A percentile compares a stretch with the other conserved stretches of the same genome.
phyloP scores from a whole-genome alignment of 768 basidiomycete species.

The Serendipita sp. region DNA sequence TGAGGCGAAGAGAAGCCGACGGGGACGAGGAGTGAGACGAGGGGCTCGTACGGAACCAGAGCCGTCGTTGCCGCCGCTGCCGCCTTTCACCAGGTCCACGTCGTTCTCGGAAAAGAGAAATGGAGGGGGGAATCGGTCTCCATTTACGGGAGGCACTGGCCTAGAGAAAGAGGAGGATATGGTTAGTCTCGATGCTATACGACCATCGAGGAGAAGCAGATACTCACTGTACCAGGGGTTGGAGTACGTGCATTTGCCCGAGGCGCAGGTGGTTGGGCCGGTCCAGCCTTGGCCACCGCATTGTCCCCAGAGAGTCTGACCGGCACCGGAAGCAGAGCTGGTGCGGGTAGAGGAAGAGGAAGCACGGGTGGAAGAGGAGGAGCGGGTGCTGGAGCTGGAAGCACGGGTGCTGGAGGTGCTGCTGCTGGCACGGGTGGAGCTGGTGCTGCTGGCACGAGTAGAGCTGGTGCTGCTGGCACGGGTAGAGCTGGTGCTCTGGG shows the following conservation, averaged over 20 bases:
- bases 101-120: not conserved
- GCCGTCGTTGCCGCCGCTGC: too few relatives aligned
- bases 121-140: not conserved
- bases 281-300: not conserved
- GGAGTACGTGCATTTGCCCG: conserved; percentile 8
- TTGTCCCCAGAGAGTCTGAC: not conserved
- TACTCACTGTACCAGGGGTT: conserved; percentile 9
- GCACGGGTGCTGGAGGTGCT: conserved; percentile 3
- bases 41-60: not conserved
- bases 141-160: not conserved
- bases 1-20: not conserved
- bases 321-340: not conserved
- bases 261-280: conserved; percentile 9
- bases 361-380: conserved; percentile 4
- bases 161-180: not conserved
- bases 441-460: not conserved
- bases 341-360: conserved; percentile 4
- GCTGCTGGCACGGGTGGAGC: not conserved
- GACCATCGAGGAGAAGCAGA: not conserved
- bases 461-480: not conserved
- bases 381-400: conserved; percentile 3
- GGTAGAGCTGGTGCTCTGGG: conserved; percentile 2
- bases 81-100: not conserved
- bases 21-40: not conserved
- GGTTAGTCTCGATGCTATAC: too few relatives aligned